Evolutionary conservation across 2,329 filamentous ascomycete genomes (phyloP).

Genomic region (Cercospora beticola): DNA sequence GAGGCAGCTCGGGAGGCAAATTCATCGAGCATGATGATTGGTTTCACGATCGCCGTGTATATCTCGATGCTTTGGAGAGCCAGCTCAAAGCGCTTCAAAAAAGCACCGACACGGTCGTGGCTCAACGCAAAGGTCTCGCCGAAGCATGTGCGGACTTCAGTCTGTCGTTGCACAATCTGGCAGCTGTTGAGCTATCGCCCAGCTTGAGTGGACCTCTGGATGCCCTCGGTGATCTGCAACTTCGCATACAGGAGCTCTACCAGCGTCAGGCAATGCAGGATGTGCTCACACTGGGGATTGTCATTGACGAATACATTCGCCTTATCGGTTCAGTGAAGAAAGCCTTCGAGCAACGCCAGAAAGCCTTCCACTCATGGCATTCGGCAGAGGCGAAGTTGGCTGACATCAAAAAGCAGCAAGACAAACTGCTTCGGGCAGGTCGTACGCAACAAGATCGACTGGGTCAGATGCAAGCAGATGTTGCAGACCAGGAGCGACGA

Average conservation of each 20-base stretch:
- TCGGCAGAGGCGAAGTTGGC: constrained; percentile 82
- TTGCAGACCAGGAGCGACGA: constrained; percentile 89
- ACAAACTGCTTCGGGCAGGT: constrained; percentile 92
- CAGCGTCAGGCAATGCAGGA: constrained; percentile 97
- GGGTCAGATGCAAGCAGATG: constrained; percentile 87
- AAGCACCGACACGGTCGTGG: constrained; percentile 88
- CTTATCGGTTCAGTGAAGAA: constrained; percentile 93
- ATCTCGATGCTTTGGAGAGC: constrained; percentile 88
- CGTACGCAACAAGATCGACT: constrained; percentile 94
- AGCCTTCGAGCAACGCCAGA: constrained; percentile 88
- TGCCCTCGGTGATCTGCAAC: constrained; percentile 86
- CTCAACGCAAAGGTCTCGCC: constrained; percentile 86
- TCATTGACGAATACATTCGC: constrained; percentile 96
- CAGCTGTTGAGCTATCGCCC: constrained; percentile 87
- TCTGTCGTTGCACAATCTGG: constrained; percentile 85
- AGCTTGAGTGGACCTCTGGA: constrained; percentile 85
- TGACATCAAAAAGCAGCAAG: constrained; percentile 84
- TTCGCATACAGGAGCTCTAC: constrained; percentile 92
- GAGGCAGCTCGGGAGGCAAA: constrained; percentile 70
- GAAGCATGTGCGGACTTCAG: constrained; percentile 94
- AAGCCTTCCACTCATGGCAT: constrained; percentile 94
- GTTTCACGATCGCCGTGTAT: constrained; percentile 96
- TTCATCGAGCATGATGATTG: constrained; percentile 99
- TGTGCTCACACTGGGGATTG: constrained; percentile 91
- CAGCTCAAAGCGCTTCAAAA: constrained; percentile 85